Conservation (phyloP, 306 rosid genomes). For the Dalbergia cultrata region DNA sequence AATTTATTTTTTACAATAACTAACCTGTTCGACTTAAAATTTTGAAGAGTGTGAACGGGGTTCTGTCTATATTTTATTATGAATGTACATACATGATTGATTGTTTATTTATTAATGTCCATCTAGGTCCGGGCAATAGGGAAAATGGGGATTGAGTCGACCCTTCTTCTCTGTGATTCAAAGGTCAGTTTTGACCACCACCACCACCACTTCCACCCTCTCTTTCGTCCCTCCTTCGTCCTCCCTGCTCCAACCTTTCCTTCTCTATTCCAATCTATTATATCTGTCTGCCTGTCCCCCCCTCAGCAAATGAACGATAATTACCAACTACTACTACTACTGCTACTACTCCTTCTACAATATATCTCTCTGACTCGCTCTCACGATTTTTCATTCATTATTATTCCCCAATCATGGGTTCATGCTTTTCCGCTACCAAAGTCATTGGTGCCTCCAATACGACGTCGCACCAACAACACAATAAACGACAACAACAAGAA, state of each 20-base stretch:
- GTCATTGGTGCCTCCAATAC: conserved; percentile 51
- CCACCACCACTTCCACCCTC: not conserved
- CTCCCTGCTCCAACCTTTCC: not conserved
- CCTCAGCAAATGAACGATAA: not conserved
- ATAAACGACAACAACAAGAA: no score
- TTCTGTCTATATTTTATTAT: no score
- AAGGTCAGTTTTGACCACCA: not conserved
- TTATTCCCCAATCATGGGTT: conserved; percentile 48
- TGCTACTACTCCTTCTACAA: conserved; percentile 24
- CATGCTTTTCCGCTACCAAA: conserved; percentile 53
- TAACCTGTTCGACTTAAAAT: no score
- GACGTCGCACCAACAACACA: conserved; percentile 14
- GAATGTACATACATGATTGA: no score
- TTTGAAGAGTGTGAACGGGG: no score
- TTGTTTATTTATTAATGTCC: no score
- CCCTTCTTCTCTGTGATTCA: not conserved
- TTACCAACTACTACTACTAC: not conserved
- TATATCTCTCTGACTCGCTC: no score
- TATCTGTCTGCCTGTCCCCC: not conserved
- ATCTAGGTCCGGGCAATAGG: no score
- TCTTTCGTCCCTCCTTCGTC: not conserved
- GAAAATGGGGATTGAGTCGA: no score
- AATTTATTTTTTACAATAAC: no score
- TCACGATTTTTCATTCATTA: not conserved
- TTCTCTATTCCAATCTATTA: not conserved